phyloP scores from a whole-genome alignment of 2,329 filamentous ascomycete species.

The Fusarium circinatum region DNA sequence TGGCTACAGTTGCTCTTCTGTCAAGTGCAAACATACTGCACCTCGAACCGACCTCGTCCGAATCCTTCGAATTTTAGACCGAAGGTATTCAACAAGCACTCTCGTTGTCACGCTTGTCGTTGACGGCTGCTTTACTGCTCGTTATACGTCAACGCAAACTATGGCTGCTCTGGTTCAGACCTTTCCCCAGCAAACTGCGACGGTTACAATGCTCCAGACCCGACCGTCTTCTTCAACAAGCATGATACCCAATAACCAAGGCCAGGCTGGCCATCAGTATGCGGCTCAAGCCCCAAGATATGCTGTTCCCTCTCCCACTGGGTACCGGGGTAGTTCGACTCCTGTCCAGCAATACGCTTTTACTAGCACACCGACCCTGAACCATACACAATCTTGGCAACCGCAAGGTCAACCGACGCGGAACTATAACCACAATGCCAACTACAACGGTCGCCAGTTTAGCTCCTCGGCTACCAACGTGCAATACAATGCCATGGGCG shows the following conservation, averaged over 20 bases:
- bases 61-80: slow-evolving; percentile 9
- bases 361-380: slow-evolving; percentile 73
- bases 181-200: slow-evolving; percentile 78
- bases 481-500: slow-evolving; percentile 51
- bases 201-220: slow-evolving; percentile 80
- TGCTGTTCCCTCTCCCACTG: slow-evolving; percentile 52
- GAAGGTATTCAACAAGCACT: slow-evolving; percentile 28
- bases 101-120: slow-evolving; percentile 31
- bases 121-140: slow-evolving; percentile 21
- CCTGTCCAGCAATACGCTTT: slow-evolving; percentile 83
- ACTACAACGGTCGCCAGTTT: slow-evolving; percentile 48
- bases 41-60: slow-evolving; percentile 5
- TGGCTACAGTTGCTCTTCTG: slow-evolving; percentile 20
- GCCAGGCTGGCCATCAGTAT: slow-evolving; percentile 63
- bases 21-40: slow-evolving; percentile 26
- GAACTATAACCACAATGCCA: slow-evolving; percentile 38
- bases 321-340: slow-evolving; percentile 65
- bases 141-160: slow-evolving; percentile 50
- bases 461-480: slow-evolving; percentile 54
- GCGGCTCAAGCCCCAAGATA: slow-evolving; percentile 49
- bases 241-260: slow-evolving; percentile 62
- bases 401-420: slow-evolving; percentile 46
- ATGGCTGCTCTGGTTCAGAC: slow-evolving; percentile 90
- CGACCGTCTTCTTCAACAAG: slow-evolving; percentile 67
- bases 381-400: slow-evolving; percentile 64